Base-by-base conservation (phyloP, 1,284 basidiomycete species). In the Pseudozyma sp. region DNA sequence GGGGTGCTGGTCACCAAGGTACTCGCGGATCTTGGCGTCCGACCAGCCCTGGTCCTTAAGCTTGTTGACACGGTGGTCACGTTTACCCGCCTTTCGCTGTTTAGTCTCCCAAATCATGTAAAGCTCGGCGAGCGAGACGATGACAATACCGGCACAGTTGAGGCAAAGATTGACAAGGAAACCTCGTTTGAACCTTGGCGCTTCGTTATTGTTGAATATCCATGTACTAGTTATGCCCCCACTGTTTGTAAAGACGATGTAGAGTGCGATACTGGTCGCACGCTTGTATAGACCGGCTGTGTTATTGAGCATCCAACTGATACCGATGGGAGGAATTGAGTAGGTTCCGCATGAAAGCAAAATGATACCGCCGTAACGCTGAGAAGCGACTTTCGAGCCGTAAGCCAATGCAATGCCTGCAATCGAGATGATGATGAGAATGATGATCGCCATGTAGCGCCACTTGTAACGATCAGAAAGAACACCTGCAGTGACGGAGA, bases 1-100 rank as follows among this genome's bases (percentile, higher is more conserved):
- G 18, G 81, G 78, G 39, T 82, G 78, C 34, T 68, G 64, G 49
- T 83, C 81, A 34, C 81, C 81, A 12, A 83, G 69, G 49, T 77
- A 77, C 43, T 68, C 66, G 36, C 75, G 70, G 49, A 82, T 77
- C 31, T 69, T 61, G 38, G 74, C 75, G 34, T 76, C 60, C 31
- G 54, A 52, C 79, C 74, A 79, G 16, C 76, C 70, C 5, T 54
- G 59, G 8, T 69, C 53, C 35, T 61, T 61, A 38, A 78, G 64
- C 35, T 72, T 53, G n/a, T 56, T 58, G 31, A 77, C 76, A 34
- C 70, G 65, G 48, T 69, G 44, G 59, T 80, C 76, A 2, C 78
- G 63, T 53, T 75, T 76, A 8, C 80, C 79, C 2, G 59, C 38
- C 42, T 61, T 71, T 19, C 80, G 70, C 40, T 61, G 52, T 52